Base-by-base conservation (phyloP, 2,329 filamentous ascomycete species). In the Aspergillus sp. region DNA sequence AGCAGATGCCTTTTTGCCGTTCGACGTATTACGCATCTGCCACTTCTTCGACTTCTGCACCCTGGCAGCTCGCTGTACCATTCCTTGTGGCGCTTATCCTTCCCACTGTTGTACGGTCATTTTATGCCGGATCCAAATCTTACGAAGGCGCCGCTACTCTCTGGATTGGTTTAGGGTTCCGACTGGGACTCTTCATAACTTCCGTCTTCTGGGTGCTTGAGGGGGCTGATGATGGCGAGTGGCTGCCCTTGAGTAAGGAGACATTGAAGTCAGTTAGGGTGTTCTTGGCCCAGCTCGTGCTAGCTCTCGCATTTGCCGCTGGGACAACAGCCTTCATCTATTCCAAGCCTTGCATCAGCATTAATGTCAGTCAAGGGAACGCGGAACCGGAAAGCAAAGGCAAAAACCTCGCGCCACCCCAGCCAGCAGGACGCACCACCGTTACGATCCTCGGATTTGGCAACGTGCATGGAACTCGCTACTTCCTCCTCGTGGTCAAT, bases 1-100 rank as follows among this genome's bases (percentile, higher is more conserved):
- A 99, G 78, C 95, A 99, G 78, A 97, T 98, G 91, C 95, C 95
- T 0, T 96, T 90, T 78, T 99, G 95, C 81, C 87, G 86, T 57
- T 96, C 94, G 2, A 97, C 95, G 0, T 99, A 97, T 80, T 99
- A 99, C 73, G 90, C 92, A 4, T 97, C 94, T 0, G 86, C 89
- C 8, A 91, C 89, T 2, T 96, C 94, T 0, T 98, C 95, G 0
- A 98, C 93, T 1, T 97, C 94, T 2, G 91, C 94, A 1, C 84
- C 88, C 1, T 97, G 93, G 92, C 94, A 98, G 75, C 83, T 97
- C 17, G 76, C 82, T 7, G 89, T 98, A 51, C 92, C 94, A 0
- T 90, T 92, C 68, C 70, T 86, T n/a, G 84, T 92, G 8, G 88
- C 89, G 13, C 73, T 92, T 25, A 77, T 87, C 30, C 82, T 97